These are phyloP conservation scores for Aspergillus glaucus DNA, from an alignment of 2,329 filamentous ascomycete genomes.

Conservation along the genomic window DNA sequence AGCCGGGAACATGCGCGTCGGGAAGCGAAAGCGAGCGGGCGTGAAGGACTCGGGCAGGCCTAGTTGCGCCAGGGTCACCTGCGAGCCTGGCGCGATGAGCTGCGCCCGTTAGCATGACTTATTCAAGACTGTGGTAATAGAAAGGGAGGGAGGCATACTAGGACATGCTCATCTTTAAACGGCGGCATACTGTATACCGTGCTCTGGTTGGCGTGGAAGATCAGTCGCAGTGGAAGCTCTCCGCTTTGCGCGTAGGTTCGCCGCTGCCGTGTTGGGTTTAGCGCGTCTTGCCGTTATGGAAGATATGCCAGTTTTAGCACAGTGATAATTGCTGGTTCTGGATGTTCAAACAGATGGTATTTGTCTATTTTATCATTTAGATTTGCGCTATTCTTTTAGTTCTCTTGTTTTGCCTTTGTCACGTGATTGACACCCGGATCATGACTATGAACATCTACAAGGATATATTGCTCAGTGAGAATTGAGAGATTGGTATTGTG, in stretches of 20 bases:
- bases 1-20: constrained; percentile 85
- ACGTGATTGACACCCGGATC: no score
- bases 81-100: constrained; percentile 63
- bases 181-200: constrained; percentile 37
- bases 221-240: constrained; percentile 12
- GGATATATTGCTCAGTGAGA: no score
- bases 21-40: constrained; percentile 76
- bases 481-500: no score
- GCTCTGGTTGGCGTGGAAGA: constrained; percentile 6
- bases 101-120: constrained; percentile 16
- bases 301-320: no score
- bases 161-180: constrained; percentile 49
- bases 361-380: no score
- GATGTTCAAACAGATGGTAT: no score
- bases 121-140: not conserved
- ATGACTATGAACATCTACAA: no score
- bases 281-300: constrained; percentile 4
- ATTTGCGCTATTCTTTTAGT: no score
- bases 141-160: constrained; percentile 30
- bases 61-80: constrained; percentile 83
- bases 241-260: constrained; percentile 14
- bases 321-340: no score
- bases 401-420: no score
- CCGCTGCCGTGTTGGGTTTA: constrained; percentile 17
- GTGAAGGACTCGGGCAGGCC: constrained; percentile 87